A percentile compares a stretch with the other conserved stretches of the same genome.
Evolutionary conservation across 1,284 basidiomycete genomes (phyloP).

Genomic region (Inonotus hispidus): DNA sequence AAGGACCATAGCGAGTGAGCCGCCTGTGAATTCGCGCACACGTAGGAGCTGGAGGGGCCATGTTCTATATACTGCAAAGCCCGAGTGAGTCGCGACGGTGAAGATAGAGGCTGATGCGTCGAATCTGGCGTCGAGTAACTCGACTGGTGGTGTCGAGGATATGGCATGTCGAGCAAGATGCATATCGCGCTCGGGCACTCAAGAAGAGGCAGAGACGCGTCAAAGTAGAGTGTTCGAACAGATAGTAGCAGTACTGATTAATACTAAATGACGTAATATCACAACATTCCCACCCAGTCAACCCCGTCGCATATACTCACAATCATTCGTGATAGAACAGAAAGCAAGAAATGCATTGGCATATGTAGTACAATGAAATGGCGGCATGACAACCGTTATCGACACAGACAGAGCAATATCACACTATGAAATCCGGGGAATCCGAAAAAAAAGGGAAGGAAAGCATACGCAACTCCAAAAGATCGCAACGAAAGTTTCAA

Average conservation of each 20-base stretch:
- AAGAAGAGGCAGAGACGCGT: background rate
- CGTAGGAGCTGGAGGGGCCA: constrained; percentile 75
- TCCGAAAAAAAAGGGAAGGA: background rate
- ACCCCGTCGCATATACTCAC: too few relatives aligned
- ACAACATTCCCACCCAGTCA: background rate
- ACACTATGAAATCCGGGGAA: background rate
- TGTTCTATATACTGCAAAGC: constrained; percentile 83
- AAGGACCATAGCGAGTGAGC: constrained; percentile 72
- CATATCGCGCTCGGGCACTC: constrained; percentile 45
- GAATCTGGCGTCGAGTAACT: constrained; percentile 74
- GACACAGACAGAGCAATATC: background rate
- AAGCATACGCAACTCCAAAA: background rate
- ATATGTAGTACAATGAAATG: constrained; percentile 6
- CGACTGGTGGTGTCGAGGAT: constrained; percentile 70
- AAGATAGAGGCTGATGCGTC: constrained; percentile 78
- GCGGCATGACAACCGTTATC: background rate
- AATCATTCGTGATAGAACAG: too few relatives aligned
- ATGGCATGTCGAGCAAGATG: constrained; percentile 87
- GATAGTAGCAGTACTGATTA: background rate
- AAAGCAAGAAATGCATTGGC: constrained; percentile 3
- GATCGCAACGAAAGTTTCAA: background rate
- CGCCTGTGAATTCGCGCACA: constrained; percentile 71
- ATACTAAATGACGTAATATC: background rate
- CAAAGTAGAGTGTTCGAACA: background rate
- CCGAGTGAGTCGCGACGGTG: constrained; percentile 74